Conservation (phyloP, 2,329 filamentous ascomycete genomes). For the Aulographum hederae region DNA sequence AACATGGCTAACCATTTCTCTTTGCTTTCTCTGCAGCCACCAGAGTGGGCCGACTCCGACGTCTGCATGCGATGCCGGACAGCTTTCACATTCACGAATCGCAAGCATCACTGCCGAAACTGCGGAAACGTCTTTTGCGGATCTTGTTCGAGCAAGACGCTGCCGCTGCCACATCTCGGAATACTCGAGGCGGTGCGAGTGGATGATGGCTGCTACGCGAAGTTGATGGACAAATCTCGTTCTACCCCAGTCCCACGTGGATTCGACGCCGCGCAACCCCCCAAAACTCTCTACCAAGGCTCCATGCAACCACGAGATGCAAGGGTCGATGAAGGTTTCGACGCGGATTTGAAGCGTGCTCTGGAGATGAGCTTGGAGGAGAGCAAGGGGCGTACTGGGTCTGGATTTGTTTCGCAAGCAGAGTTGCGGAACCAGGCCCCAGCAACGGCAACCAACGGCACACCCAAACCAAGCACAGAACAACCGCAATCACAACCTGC, state of each 20-base stretch:
- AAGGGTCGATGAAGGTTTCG: constrained; percentile 75
- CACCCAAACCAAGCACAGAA: constrained; percentile 20
- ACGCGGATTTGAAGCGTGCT: constrained; percentile 85
- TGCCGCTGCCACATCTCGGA: constrained; percentile 80
- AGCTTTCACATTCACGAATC: constrained; percentile 90
- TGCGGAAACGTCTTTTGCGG: constrained; percentile 96
- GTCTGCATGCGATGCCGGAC: constrained; percentile 97
- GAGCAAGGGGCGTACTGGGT: constrained; percentile 43
- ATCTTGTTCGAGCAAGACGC: constrained; percentile 75
- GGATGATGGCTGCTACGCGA: constrained; percentile 87
- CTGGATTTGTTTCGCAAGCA: constrained; percentile 53
- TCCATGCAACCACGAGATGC: constrained; percentile 65
- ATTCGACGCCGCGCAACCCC: constrained; percentile 28
- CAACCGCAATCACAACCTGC: no score
- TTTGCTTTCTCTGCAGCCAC: constrained; percentile 42
- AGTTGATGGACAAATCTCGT: constrained; percentile 55
- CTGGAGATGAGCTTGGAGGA: constrained; percentile 96
- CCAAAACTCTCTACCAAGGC: constrained; percentile 44
- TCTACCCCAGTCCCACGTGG: constrained; percentile 22
- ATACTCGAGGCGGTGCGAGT: constrained; percentile 84
- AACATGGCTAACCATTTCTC: no score
- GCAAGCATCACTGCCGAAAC: constrained; percentile 96
- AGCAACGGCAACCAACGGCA: constrained; percentile 14
- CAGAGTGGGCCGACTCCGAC: constrained; percentile 94
- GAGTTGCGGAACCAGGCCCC: constrained; percentile 23